Evolutionary conservation across 1,139 yeast genomes (phyloP).

Genomic region (Suhomyces terraborum): DNA sequence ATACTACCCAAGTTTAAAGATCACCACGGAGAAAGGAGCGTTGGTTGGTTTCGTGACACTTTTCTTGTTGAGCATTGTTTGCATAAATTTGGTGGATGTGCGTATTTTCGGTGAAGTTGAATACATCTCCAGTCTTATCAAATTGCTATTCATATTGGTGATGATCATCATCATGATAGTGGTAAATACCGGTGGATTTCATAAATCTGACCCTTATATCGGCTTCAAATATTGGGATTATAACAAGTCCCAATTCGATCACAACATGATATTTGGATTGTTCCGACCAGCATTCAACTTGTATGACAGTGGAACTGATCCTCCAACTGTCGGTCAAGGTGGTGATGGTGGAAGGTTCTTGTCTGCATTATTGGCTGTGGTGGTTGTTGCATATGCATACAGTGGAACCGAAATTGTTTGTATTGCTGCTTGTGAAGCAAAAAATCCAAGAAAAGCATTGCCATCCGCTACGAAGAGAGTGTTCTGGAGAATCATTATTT

Average conservation of each 20-base stretch:
- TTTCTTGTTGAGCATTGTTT: conserved; percentile 51
- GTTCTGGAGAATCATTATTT: conserved; percentile 67
- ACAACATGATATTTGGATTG: conserved; percentile 62
- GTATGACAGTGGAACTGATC: conserved; percentile 51
- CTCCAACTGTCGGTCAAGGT: conserved; percentile 51
- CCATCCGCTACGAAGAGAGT: conserved; percentile 79
- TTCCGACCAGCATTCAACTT: conserved; percentile 72
- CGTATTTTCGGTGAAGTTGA: conserved; percentile 77
- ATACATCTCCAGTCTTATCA: conserved; percentile 60
- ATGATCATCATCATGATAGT: conserved; percentile 67
- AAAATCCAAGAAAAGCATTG: conserved; percentile 75
- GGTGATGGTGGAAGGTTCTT: conserved; percentile 67
- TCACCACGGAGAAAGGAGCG: conserved; percentile 50
- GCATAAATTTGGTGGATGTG: conserved; percentile 64
- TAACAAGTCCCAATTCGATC: conserved; percentile 49
- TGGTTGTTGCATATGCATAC: conserved; percentile 71
- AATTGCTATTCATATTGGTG: conserved; percentile 54
- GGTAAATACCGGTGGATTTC: conserved; percentile 55
- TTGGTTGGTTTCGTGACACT: conserved; percentile 66
- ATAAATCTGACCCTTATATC: conserved; percentile 39
- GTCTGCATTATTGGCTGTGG: conserved; percentile 62
- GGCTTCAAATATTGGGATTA: conserved; percentile 72
- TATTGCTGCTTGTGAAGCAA: conserved; percentile 84
- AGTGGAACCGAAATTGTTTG: conserved; percentile 83
- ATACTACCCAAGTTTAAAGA: conserved; percentile 56